Conservation (phyloP, 2,329 filamentous ascomycete species). For the Didymella exigua region DNA sequence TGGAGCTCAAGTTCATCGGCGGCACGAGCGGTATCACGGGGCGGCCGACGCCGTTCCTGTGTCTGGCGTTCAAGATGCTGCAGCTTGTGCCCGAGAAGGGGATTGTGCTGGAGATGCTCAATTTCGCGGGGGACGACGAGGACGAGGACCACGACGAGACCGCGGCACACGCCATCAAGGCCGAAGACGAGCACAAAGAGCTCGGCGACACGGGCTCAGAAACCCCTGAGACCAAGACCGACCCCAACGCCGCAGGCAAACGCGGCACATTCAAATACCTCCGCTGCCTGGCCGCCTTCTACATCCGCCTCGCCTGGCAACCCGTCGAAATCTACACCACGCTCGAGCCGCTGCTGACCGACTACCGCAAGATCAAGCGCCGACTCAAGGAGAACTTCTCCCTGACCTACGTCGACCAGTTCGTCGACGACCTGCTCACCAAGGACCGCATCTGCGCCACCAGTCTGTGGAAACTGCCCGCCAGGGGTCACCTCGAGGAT, state of each 20-base stretch:
- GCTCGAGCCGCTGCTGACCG: slow-evolving; percentile 82
- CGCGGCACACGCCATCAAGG: slow-evolving; percentile 13
- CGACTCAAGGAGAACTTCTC: slow-evolving; percentile 74
- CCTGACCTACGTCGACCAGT: slow-evolving; percentile 85
- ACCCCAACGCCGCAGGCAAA: slow-evolving; percentile 38
- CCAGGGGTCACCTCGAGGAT: slow-evolving; percentile 82
- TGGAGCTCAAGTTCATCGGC: slow-evolving; percentile 81
- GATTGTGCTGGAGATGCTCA: slow-evolving; percentile 79
- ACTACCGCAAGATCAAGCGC: slow-evolving; percentile 81
- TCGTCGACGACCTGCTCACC: slow-evolving; percentile 87
- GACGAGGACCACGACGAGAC: slow-evolving; percentile 20
- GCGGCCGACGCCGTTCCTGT: slow-evolving; percentile 90
- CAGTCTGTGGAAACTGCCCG: slow-evolving; percentile 88
- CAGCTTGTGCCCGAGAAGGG: slow-evolving; percentile 82
- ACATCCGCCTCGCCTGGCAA: slow-evolving; percentile 85
- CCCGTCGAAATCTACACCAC: slow-evolving; percentile 79
- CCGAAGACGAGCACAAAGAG: slow-evolving; percentile 11
- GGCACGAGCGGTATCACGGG: slow-evolving; percentile 86
- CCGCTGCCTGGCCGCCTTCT: slow-evolving; percentile 87
- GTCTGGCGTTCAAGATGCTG: slow-evolving; percentile 90
- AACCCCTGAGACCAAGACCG: slow-evolving; percentile 19
- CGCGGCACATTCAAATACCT: slow-evolving; percentile 72
- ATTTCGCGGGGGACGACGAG: slow-evolving; percentile 53
- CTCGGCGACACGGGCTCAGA: slow-evolving; percentile 45
- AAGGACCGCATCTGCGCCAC: slow-evolving; percentile 92